Evolutionary conservation across 495 filamentous ascomycete species (phyloP).

Genomic region (Melanomma pulvis-pyrius): DNA sequence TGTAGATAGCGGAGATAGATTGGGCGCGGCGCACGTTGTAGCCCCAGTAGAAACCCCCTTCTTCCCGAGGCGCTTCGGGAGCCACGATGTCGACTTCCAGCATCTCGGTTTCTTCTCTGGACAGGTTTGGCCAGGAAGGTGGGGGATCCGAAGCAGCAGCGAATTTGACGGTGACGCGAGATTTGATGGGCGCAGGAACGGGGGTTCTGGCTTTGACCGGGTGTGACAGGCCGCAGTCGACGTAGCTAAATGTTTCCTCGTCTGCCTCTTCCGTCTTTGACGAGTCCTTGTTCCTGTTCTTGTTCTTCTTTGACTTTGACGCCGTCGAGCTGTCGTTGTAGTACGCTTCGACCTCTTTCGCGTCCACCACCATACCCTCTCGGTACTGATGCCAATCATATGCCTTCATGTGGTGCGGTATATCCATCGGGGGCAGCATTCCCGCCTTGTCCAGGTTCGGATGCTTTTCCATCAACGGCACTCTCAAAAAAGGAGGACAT

Average conservation of each 20-base stretch:
- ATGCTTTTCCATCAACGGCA: constrained; percentile 68
- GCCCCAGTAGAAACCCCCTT: constrained; percentile 78
- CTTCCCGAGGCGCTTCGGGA: constrained; percentile 63
- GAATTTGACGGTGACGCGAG: constrained; percentile 69
- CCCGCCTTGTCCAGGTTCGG: constrained; percentile 68
- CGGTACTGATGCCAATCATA: constrained; percentile 71
- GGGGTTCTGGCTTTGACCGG: constrained; percentile 47
- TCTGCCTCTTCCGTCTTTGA: neutral
- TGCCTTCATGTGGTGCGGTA: constrained; percentile 71
- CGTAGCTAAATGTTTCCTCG: neutral
- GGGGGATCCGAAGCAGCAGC: constrained; percentile 39
- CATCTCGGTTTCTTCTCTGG: constrained; percentile 7
- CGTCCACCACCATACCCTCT: constrained; percentile 64
- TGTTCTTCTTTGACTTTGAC: constrained; percentile 25
- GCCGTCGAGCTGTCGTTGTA: neutral
- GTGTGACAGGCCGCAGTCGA: constrained; percentile 61
- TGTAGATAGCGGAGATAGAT: constrained; percentile 67
- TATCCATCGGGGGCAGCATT: constrained; percentile 68
- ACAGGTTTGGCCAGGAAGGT: constrained; percentile 22
- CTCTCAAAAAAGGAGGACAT: constrained; percentile 73
- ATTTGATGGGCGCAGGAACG: constrained; percentile 57
- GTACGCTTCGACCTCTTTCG: neutral
- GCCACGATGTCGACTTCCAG: constrained; percentile 57
- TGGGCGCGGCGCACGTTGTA: constrained; percentile 62
- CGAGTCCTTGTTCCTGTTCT: constrained; percentile 21